phyloP scores from a whole-genome alignment of 192 early-diverging fungal genomes.

The Coemansia sp. region DNA sequence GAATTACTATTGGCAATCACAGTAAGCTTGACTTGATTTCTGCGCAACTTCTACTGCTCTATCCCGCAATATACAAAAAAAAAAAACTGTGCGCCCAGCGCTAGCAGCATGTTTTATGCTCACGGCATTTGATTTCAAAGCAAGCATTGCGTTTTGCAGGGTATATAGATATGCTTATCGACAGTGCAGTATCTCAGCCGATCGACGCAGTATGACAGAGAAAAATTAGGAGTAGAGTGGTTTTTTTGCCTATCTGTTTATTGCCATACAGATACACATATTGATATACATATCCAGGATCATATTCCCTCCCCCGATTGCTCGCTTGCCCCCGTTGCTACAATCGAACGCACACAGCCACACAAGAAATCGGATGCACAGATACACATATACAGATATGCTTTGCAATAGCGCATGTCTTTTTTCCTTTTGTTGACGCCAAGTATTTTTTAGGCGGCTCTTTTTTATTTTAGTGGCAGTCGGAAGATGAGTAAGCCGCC shows the following conservation, averaged over 20 bases:
- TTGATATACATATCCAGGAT: not conserved
- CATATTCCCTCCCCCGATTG: not conserved
- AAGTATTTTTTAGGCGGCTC: not conserved
- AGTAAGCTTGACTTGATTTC: no score
- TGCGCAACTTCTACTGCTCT: no score
- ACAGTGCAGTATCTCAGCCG: not conserved
- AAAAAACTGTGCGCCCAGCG: no score
- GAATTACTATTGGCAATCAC: no score
- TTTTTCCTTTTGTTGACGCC: not conserved
- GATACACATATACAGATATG: not conserved
- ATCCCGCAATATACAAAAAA: no score
- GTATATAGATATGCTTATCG: no score
- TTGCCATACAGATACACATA: not conserved
- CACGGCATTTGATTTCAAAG: no score
- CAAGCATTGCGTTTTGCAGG: no score
- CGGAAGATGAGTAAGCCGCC: not conserved
- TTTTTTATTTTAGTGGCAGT: not conserved
- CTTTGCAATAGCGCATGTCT: not conserved
- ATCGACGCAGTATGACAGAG: not conserved
- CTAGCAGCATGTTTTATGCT: no score
- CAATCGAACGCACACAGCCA: not conserved
- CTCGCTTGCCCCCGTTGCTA: not conserved
- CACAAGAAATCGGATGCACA: not conserved
- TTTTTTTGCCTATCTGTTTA: not conserved
- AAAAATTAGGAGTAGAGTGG: not conserved